Conservation (phyloP, 164 flowering plant species). For the Vitis labrusca region DNA sequence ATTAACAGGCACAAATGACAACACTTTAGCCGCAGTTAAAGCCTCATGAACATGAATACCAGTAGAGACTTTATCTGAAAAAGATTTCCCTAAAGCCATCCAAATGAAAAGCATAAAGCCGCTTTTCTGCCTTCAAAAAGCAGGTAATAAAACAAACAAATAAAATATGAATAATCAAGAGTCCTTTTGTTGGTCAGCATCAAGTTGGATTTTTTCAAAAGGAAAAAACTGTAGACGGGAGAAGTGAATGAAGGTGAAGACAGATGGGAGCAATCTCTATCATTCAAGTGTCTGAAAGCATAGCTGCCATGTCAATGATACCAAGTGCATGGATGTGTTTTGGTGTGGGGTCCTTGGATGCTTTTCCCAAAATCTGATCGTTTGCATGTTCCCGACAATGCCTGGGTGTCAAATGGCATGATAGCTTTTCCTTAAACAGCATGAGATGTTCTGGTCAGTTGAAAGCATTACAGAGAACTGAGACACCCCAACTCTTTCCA, state of each 20-base stretch:
- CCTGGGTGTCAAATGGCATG: conserved; percentile 41
- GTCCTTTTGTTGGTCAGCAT: too few species aligned
- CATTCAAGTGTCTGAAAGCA: conserved; percentile 1
- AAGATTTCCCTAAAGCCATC: too few species aligned
- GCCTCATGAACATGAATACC: not conserved
- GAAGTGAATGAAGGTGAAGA: not conserved
- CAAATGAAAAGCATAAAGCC: too few species aligned
- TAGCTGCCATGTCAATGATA: not conserved
- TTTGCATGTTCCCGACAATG: conserved; percentile 59
- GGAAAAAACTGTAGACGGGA: not conserved
- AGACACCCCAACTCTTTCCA: conserved; percentile 18
- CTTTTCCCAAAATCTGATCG: conserved; percentile 31
- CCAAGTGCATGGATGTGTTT: not conserved
- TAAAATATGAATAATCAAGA: too few species aligned
- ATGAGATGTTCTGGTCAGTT: conserved; percentile 26
- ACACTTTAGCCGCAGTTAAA: not conserved
- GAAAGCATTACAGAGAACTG: conserved; percentile 17
- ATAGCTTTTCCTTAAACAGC: conserved; percentile 42
- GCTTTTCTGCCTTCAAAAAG: too few species aligned
- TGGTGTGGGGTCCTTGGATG: conserved; percentile 11
- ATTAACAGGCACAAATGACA: too few species aligned
- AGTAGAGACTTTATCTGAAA: too few species aligned
- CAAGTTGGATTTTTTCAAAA: too few species aligned
- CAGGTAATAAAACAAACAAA: too few species aligned
- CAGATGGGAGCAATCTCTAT: conserved; percentile 7